Evolutionary conservation across 164 flowering plant genomes (phyloP), one percentile per base, ranked within the genome.

Genomic region (Sextonia rubra): DNA sequence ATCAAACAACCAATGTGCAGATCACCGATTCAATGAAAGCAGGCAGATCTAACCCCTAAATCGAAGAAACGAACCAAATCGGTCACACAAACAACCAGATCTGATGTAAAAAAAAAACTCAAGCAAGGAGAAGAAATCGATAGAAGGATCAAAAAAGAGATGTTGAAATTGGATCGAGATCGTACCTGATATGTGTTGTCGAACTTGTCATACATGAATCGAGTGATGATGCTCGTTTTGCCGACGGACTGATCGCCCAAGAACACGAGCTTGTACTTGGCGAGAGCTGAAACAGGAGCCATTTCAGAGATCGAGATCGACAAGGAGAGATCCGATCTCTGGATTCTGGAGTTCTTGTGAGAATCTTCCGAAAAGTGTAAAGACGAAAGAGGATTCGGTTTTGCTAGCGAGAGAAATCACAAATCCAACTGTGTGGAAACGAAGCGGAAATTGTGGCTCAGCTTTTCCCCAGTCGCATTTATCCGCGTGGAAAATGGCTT

Each of bases 171-270:
- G n/a, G n/a, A 5, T 37, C 8, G n/a, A 11, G 18, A 12, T 23
- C 3, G n/a, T 7, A 91, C 97, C 93, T 91, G 97, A 64, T 91
- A 91, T 18, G 93, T 91, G 73, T 83, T 84, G 73, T 91, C 97
- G 82, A 91, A 91, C 77, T 91, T 91, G 69, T 91, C 97, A 78
- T 91, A 90, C 96, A 91, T 91, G 85, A 89, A 91, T 44, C 96
- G 90, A 61, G 96, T 91, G 81, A 91, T 91, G 83, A 91, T 89
- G 83, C 93, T 91, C 73, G 93, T 91, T 80, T 91, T 91, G 6
- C 96, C 96, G 29, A 91, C 96, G 47, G 96, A 91, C 77, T 91
- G 93, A 80, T 90, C 96, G 15, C 95, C 95, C 74, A 90, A 77
- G 79, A 90, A 90, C 32, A 90, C 95, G 11, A 90, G 84, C 79